A percentile compares a stretch with the other conserved stretches of the same genome.
Conservation (phyloP, 2,329 filamentous ascomycete genomes). For the Penicillium sp. region DNA sequence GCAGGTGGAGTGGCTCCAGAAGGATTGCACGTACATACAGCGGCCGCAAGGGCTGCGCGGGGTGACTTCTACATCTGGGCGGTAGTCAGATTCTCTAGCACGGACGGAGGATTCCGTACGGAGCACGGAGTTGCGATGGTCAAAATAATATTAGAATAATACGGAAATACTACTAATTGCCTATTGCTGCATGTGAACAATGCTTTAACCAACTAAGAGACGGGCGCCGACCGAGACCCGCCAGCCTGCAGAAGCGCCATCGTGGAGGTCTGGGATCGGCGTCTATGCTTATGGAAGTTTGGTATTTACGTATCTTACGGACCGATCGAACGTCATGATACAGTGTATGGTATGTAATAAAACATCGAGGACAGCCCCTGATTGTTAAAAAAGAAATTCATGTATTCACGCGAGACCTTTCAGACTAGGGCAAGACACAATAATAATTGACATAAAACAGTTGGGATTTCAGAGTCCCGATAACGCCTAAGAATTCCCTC, state of each 20-base stretch:
- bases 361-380: neutral
- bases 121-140: neutral
- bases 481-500: neutral
- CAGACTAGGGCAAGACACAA: neutral
- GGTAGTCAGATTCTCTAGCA: neutral
- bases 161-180: neutral
- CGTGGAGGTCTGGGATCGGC: slow-evolving; percentile 5
- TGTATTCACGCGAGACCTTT: neutral
- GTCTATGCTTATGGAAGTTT: neutral
- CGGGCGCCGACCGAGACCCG: slow-evolving; percentile 14
- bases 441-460: neutral
- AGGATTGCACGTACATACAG: slow-evolving; percentile 3
- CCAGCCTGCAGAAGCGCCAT: neutral
- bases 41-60: neutral
- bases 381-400: neutral
- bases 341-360: slow-evolving; percentile 16
- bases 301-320: slow-evolving; percentile 3
- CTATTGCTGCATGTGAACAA: slow-evolving; percentile 3
- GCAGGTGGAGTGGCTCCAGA: slow-evolving; percentile 1
- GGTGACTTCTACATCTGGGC: neutral
- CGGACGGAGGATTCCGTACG: neutral
- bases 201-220: neutral
- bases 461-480: neutral
- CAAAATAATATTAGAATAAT: neutral
- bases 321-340: neutral